Evolutionary conservation across 345 rosid genomes (phyloP).

Genomic region (Hibiscus trionum): DNA sequence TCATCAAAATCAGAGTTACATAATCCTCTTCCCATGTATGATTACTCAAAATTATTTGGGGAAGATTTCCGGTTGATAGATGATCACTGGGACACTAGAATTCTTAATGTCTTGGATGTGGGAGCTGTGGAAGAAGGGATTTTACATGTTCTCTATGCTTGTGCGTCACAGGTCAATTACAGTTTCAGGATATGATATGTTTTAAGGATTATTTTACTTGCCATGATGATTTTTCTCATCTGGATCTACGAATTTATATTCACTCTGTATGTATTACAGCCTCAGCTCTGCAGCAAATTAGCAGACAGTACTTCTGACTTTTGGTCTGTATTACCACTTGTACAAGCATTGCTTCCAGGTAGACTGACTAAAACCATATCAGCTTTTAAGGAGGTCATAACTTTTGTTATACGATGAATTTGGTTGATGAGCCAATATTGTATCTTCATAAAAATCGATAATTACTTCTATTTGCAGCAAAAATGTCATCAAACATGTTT

Average conservation of each 20-base stretch:
- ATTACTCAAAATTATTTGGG: constrained; percentile 70
- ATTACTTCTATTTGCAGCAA: neutral
- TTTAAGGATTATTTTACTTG: constrained; percentile 8
- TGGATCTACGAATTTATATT: constrained; percentile 14
- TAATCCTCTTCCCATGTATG: constrained; percentile 31
- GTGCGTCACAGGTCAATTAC: constrained; percentile 79
- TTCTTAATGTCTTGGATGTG: constrained; percentile 52
- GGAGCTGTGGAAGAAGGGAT: constrained; percentile 79
- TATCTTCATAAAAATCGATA: neutral
- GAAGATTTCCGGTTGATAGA: constrained; percentile 50
- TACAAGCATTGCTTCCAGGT: constrained; percentile 83
- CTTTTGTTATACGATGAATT: constrained; percentile 1
- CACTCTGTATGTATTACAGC: constrained; percentile 33
- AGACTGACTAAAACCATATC: constrained; percentile 9
- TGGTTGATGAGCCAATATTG: neutral
- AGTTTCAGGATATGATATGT: constrained; percentile 15
- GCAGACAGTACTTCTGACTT: constrained; percentile 49
- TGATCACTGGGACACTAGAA: constrained; percentile 43
- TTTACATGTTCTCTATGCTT: constrained; percentile 74
- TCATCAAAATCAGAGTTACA: constrained; percentile 31
- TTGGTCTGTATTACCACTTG: constrained; percentile 71
- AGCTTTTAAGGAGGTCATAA: constrained; percentile 7
- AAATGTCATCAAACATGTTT: neutral
- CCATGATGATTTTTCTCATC: constrained; percentile 2
- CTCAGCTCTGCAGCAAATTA: constrained; percentile 54